Base-by-base conservation (phyloP, 2,329 filamentous ascomycete genomes). In the Nemania sp. region DNA sequence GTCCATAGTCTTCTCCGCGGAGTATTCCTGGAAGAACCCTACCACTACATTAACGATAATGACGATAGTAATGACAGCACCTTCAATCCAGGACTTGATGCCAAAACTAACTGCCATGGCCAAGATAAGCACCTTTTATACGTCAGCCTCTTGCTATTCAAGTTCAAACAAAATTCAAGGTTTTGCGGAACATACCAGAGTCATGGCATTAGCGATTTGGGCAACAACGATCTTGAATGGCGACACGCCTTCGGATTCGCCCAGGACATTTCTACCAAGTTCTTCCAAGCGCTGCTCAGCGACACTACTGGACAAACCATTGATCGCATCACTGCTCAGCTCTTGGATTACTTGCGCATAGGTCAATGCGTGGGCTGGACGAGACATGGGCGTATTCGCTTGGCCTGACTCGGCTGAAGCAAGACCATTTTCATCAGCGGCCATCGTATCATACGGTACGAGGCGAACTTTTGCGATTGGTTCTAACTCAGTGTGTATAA, bases 131-230 rank as follows among this genome's bases (percentile, higher is more conserved):
- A 82, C 80, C 72, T 80, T n/a, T 58, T n/a, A 52, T 41, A 41
- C 7, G 27, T 63, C 22, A 56, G 41, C 1, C n/a, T 27, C 41
- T 15, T n/a, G n/a, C 10, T 7, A 10, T 32, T 26, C 13, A n/a
- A n/a, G 8, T 35, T 10, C 5, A 22, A 29, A 18, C 6, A 1
- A 7, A 41, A n/a, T 45, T 4, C 11, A 3, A 26, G 18, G 11
- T 4, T 47, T 13, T 49, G 41, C 29, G 29, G 26, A 51, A 56
- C 72, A 6, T 77, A 88, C 88, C 77, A 91, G 78, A 71, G 86
- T 90, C 89, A 90, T 90, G 11, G 88, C 88, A 76, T 91, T 91
- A 54, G 88, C 88, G 54, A 90, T 80, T 75, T 91, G 89, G 49
- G 85, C 81, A 49, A 90, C 78, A 20, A 91, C 76, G 65, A 91